Percentiles rank a stretch among this genome's conserved stretches.
Conservation (phyloP, 768 basidiomycete genomes). For the Lactifluus volemus region DNA sequence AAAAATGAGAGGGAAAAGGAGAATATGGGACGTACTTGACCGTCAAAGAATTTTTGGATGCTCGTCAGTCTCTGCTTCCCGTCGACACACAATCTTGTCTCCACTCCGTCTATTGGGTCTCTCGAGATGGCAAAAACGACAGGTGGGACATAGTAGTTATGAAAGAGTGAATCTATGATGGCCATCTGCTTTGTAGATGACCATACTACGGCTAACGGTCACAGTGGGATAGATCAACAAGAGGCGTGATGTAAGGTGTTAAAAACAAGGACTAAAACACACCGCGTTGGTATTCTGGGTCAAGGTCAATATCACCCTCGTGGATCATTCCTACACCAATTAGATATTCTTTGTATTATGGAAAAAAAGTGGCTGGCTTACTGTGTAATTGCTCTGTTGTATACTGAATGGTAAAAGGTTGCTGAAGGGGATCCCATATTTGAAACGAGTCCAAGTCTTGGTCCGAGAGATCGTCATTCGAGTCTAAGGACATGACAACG, state of each 20-base stretch:
- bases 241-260: too few species aligned
- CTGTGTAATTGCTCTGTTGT: conserved; percentile 22
- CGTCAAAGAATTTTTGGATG: conserved; percentile 65
- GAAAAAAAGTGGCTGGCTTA: conserved; percentile 6
- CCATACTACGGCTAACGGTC: conserved; percentile 63
- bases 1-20: not conserved
- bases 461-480: conserved; percentile 4
- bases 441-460: conserved; percentile 17
- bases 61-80: conserved; percentile 78
- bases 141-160: conserved; percentile 74
- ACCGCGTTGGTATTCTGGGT: conserved; percentile 70
- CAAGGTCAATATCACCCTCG: conserved; percentile 59
- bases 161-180: conserved; percentile 68
- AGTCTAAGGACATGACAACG: conserved; percentile 1
- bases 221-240: not conserved
- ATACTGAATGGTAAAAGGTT: conserved; percentile 20
- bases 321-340: conserved; percentile 46
- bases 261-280: conserved; percentile 16
- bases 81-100: conserved; percentile 52
- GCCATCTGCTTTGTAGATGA: conserved; percentile 63
- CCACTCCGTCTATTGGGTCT: conserved; percentile 30
- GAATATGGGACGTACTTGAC: conserved; percentile 38
- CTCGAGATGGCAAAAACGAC: conserved; percentile 53
- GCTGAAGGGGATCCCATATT: conserved; percentile 19
- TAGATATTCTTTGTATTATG: not conserved